Conservation (phyloP, 2,329 filamentous ascomycete genomes). For the Fusarium metavorans region DNA sequence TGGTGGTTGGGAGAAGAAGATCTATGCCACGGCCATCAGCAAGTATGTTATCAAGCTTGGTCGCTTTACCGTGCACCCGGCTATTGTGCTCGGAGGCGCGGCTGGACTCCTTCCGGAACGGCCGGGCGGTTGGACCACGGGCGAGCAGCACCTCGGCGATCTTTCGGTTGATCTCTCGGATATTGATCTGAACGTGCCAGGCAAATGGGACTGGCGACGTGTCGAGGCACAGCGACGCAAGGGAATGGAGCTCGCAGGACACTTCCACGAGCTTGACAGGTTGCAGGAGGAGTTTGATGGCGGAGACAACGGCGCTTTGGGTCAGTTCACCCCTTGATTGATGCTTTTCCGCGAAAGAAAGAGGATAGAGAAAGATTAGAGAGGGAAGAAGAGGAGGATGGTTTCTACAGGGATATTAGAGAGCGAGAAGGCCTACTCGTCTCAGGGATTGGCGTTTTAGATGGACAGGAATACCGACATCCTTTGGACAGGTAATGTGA, state of each 20-base stretch:
- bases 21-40: constrained; percentile 78
- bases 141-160: constrained; percentile 57
- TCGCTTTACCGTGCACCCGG: constrained; percentile 85
- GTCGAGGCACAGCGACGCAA: constrained; percentile 67
- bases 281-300: constrained; percentile 65
- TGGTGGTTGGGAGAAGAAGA: constrained; percentile 68
- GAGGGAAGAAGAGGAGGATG: background rate
- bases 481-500: background rate
- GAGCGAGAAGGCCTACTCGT: background rate
- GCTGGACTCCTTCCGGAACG: constrained; percentile 80
- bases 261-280: constrained; percentile 69
- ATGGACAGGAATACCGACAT: background rate
- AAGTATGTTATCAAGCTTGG: constrained; percentile 89
- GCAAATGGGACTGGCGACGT: constrained; percentile 69
- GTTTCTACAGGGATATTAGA: background rate
- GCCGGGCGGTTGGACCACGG: constrained; percentile 73
- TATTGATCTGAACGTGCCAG: constrained; percentile 49
- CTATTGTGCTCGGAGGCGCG: constrained; percentile 74
- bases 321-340: constrained; percentile 59
- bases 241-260: constrained; percentile 66
- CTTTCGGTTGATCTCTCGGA: constrained; percentile 53
- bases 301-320: constrained; percentile 64
- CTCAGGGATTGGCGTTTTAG: constrained; percentile 2
- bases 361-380: background rate
- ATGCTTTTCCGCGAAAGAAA: background rate